Conservation (phyloP, 805 yeast genomes). For the Suhomyces sp. region DNA sequence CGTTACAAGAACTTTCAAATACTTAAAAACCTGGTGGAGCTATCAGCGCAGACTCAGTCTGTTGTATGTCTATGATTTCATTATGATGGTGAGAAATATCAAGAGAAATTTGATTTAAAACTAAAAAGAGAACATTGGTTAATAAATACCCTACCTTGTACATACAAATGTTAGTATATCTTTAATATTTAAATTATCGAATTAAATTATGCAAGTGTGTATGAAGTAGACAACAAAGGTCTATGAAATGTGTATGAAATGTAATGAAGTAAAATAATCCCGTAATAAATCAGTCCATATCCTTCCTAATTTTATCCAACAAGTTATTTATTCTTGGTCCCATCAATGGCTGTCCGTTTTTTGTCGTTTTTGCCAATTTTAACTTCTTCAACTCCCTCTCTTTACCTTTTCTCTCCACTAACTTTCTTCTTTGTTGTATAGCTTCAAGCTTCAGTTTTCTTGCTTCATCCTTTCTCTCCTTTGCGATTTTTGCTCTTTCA, state of each 20-base stretch:
- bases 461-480: slow-evolving; percentile 45
- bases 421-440: slow-evolving; percentile 38
- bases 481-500: slow-evolving; percentile 46
- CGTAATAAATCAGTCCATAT: no score
- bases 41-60: slow-evolving; percentile 33
- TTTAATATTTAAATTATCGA: no score
- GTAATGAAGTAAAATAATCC: no score
- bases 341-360: slow-evolving; percentile 84
- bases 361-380: slow-evolving; percentile 50
- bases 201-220: no score
- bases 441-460: slow-evolving; percentile 38
- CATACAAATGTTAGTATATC: no score
- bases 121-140: no score
- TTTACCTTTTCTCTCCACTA: slow-evolving; percentile 36
- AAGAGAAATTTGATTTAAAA: no score
- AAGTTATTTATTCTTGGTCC: slow-evolving; percentile 81
- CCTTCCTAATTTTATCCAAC: slow-evolving; percentile 63
- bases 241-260: no score
- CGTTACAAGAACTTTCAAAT: slow-evolving; percentile 15
- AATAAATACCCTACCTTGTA: no score
- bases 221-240: no score
- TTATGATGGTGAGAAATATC: slow-evolving; percentile 20
- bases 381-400: slow-evolving; percentile 45
- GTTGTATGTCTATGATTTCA: slow-evolving; percentile 34
- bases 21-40: slow-evolving; percentile 29